Percentiles rank a stretch among this genome's conserved stretches.
phyloP scores from a whole-genome alignment of 2,329 filamentous ascomycete genomes.

The Colletotrichum noveboracense region DNA sequence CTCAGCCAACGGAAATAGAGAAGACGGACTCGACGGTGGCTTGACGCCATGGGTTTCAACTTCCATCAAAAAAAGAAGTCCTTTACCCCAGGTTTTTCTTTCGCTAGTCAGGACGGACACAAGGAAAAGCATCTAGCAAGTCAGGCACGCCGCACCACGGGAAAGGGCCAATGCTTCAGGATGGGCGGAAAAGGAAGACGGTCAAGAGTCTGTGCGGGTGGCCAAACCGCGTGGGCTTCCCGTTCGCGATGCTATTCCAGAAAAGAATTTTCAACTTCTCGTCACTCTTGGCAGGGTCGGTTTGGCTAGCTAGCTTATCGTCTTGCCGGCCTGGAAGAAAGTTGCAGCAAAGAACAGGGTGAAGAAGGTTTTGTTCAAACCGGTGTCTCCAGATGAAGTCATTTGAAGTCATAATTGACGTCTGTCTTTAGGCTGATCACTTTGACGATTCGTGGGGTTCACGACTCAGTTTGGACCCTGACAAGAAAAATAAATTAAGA shows the following conservation, averaged over 20 bases:
- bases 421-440: background rate
- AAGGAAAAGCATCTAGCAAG: background rate
- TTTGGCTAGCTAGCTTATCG: background rate
- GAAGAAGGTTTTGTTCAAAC: background rate
- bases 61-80: background rate
- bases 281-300: background rate
- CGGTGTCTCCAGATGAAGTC: background rate
- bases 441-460: background rate
- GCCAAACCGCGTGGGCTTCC: background rate
- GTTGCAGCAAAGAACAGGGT: background rate
- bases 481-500: background rate
- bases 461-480: conserved; percentile 1
- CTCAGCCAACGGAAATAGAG: background rate
- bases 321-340: background rate
- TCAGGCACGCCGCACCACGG: background rate
- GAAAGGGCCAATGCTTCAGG: background rate
- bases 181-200: background rate
- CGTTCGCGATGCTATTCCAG: background rate
- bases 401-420: conserved; percentile 16
- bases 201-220: background rate
- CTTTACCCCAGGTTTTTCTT: background rate
- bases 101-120: background rate
- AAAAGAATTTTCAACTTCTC: background rate
- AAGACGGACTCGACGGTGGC: background rate
- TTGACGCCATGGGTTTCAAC: conserved; percentile 12